phyloP scores from a whole-genome alignment of 495 filamentous ascomycete genomes.

The Evernia prunastri region DNA sequence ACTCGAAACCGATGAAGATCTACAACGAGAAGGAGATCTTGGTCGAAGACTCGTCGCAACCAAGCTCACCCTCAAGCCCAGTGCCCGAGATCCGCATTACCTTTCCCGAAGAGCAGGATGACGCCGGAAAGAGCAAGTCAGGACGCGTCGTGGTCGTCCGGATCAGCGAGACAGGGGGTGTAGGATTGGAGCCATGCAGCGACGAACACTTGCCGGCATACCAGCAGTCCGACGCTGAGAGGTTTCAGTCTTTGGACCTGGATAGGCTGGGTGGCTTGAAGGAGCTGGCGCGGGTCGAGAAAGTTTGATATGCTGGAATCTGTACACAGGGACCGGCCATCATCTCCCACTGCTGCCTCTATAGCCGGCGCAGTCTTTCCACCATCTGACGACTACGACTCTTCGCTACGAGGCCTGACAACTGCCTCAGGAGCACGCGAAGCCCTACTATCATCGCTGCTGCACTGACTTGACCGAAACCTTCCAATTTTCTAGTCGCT shows the following conservation, averaged over 20 bases:
- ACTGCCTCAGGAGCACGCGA: conserved; percentile 1
- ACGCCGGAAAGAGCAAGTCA: conserved; percentile 75
- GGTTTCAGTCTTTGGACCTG: conserved; percentile 88
- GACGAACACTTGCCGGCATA: conserved; percentile 83
- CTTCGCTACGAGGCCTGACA: background rate
- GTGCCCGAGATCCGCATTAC: conserved; percentile 97
- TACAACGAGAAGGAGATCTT: conserved; percentile 66
- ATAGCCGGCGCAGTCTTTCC: background rate
- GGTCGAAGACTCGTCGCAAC: conserved; percentile 65
- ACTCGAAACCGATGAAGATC: conserved; percentile 61
- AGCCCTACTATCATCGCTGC: background rate
- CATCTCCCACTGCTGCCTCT: background rate
- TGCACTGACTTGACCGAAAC: conserved; percentile 5
- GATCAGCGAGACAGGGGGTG: conserved; percentile 75
- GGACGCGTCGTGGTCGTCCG: conserved; percentile 87
- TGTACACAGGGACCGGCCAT: background rate
- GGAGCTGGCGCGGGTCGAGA: conserved; percentile 42
- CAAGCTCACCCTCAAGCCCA: conserved; percentile 71
- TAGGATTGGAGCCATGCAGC: conserved; percentile 76
- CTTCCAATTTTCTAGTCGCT: background rate
- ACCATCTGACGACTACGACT: conserved; percentile 18
- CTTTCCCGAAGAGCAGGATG: conserved; percentile 91
- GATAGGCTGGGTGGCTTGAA: conserved; percentile 91
- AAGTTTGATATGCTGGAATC: background rate
- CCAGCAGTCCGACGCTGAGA: conserved; percentile 62